These are phyloP conservation scores for Pythium utonaiense DNA, from an alignment of 352 stramenopile genomes.

Conservation along the genomic window DNA sequence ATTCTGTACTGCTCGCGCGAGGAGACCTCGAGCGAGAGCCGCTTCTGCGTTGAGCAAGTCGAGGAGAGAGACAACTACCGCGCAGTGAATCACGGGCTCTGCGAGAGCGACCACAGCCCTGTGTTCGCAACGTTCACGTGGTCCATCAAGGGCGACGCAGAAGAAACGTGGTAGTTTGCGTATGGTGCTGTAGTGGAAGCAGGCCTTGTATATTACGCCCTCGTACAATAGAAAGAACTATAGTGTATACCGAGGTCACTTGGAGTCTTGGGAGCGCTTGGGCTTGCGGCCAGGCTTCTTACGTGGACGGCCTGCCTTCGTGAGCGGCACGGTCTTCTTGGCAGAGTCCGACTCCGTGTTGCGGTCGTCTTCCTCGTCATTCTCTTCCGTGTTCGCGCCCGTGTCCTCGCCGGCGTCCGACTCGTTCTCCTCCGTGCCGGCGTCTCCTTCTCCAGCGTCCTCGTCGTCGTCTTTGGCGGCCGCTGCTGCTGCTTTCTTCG, in stretches of 20 bases:
- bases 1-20: slow-evolving; percentile 48
- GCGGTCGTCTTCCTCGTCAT: slow-evolving; percentile 17
- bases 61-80: slow-evolving; percentile 52
- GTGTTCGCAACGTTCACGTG: slow-evolving; percentile 50
- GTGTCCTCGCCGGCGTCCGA: slow-evolving; percentile 11
- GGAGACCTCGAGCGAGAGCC: slow-evolving; percentile 3
- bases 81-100: slow-evolving; percentile 52
- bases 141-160: background rate
- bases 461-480: slow-evolving; percentile 16
- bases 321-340: slow-evolving; percentile 23
- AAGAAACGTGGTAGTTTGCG: background rate
- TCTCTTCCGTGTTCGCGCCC: slow-evolving; percentile 16
- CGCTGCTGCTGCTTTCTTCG: slow-evolving; percentile 24
- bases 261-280: slow-evolving; percentile 12
- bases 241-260: background rate
- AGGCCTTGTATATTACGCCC: too few species aligned
- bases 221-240: background rate
- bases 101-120: slow-evolving; percentile 61
- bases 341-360: slow-evolving; percentile 18
- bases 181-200: too few species aligned
- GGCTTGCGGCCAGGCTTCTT: slow-evolving; percentile 63
- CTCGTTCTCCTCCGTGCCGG: slow-evolving; percentile 19
- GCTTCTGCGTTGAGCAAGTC: slow-evolving; percentile 41
- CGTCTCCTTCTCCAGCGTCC: slow-evolving; percentile 18
- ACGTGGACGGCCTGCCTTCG: slow-evolving; percentile 38